phyloP scores from a whole-genome alignment of 306 rosid genomes.

The Quercus engelmannii region DNA sequence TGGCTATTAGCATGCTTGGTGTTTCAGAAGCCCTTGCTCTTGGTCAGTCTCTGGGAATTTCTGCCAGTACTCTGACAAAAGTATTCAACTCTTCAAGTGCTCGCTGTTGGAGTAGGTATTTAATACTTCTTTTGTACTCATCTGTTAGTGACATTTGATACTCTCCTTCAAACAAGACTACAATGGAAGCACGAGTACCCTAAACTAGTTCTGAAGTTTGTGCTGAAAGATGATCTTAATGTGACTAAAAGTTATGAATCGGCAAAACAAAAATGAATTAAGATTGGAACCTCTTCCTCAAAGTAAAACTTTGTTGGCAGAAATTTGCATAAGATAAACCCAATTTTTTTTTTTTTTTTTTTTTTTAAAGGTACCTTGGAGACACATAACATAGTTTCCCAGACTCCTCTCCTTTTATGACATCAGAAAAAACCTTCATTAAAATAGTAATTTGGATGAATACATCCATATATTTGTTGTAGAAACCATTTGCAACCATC shows the following conservation, averaged over 20 bases:
- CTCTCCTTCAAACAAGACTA: neutral
- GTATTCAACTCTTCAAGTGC: slow-evolving; percentile 92
- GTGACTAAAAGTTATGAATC: neutral
- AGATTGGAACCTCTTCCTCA: neutral
- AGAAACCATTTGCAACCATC: too few relatives aligned
- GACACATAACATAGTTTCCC: neutral
- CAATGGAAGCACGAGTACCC: neutral
- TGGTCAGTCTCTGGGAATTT: slow-evolving; percentile 84
- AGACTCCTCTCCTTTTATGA: neutral
- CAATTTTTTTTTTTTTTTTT: too few relatives aligned
- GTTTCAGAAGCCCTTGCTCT: slow-evolving; percentile 91
- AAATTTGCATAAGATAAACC: neutral
- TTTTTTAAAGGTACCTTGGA: neutral
- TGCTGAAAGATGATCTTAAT: slow-evolving; percentile 2
- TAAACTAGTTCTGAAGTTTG: neutral
- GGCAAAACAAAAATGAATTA: neutral
- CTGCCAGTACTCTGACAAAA: slow-evolving; percentile 68
- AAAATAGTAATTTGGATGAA: too few relatives aligned
- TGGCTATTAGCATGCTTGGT: slow-evolving; percentile 97
- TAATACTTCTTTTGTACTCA: slow-evolving; percentile 1
- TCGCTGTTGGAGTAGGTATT: slow-evolving; percentile 98
- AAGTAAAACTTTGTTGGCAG: neutral
- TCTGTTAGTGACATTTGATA: neutral
- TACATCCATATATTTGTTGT: too few relatives aligned
- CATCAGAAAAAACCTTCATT: too few relatives aligned